Conservation (phyloP, 352 stramenopile genomes). For the Pythium chondricola region DNA sequence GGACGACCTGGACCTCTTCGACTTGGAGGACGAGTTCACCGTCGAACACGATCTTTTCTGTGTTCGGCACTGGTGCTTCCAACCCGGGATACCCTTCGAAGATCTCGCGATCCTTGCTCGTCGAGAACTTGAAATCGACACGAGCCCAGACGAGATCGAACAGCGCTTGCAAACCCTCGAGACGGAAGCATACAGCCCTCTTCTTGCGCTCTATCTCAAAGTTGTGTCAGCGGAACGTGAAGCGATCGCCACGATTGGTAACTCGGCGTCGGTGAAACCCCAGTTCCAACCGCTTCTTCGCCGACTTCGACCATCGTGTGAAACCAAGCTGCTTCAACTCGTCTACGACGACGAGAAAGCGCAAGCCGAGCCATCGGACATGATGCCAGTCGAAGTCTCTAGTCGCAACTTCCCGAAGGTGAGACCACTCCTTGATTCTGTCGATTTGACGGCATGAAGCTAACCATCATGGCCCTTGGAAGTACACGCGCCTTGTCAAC, state of each 20-base stretch:
- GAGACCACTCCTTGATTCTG: neutral
- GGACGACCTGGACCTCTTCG: constrained; percentile 35
- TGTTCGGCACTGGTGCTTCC: constrained; percentile 51
- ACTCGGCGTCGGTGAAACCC: constrained; percentile 23
- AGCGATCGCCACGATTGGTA: constrained; percentile 9
- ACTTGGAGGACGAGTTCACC: constrained; percentile 31
- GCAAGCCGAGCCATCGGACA: constrained; percentile 34
- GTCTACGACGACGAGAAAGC: constrained; percentile 62
- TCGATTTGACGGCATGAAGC: no score
- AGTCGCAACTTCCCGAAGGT: constrained; percentile 61
- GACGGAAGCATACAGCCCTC: constrained; percentile 23
- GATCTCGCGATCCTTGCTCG: constrained; percentile 38
- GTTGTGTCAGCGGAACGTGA: constrained; percentile 33
- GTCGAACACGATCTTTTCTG: constrained; percentile 56
- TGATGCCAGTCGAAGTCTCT: constrained; percentile 42
- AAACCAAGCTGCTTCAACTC: constrained; percentile 56
- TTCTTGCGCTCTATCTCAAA: constrained; percentile 54
- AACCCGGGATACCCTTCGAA: constrained; percentile 29
- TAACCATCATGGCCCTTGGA: no score
- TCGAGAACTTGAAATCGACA: constrained; percentile 32
- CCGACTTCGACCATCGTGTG: constrained; percentile 42
- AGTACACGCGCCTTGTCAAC: constrained; percentile 43
- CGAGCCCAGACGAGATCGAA: constrained; percentile 30
- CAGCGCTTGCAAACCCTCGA: constrained; percentile 34
- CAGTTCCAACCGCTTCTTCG: constrained; percentile 45